Evolutionary conservation across 1,284 basidiomycete genomes (phyloP).

Genomic region (Sporisorium exsertum): DNA sequence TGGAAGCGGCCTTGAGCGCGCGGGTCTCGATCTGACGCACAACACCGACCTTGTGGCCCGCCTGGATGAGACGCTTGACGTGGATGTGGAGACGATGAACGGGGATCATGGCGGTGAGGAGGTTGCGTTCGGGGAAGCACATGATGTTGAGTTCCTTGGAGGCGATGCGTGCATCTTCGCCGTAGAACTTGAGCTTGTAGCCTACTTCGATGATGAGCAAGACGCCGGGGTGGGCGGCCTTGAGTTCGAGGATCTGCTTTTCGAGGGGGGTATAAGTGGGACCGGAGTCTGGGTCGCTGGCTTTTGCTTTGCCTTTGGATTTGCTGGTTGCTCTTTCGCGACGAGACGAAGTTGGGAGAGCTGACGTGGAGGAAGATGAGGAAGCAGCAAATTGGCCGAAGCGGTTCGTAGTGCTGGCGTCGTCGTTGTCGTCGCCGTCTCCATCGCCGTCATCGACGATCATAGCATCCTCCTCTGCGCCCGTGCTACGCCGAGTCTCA

Average conservation of each 20-base stretch:
- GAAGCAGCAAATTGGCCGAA: slow-evolving; percentile 24
- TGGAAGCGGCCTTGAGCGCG: slow-evolving; percentile 84
- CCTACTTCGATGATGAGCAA: slow-evolving; percentile 81
- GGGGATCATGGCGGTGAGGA: slow-evolving; percentile 85
- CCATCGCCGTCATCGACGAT: slow-evolving; percentile 16
- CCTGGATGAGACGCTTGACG: slow-evolving; percentile 81
- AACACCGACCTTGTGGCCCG: slow-evolving; percentile 87
- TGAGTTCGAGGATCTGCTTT: slow-evolving; percentile 64
- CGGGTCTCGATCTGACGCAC: slow-evolving; percentile 92
- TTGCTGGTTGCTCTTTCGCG: slow-evolving; percentile 64
- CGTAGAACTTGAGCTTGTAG: slow-evolving; percentile 78
- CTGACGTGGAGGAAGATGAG: slow-evolving; percentile 8
- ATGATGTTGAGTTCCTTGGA: slow-evolving; percentile 82
- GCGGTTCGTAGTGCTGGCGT: slow-evolving; percentile 11
- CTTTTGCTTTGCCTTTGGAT: slow-evolving; percentile 48
- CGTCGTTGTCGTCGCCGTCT: slow-evolving; percentile 1
- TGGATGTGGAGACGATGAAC: slow-evolving; percentile 84
- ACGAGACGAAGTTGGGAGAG: not conserved
- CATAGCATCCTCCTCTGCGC: slow-evolving; percentile 8
- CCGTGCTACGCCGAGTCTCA: not conserved
- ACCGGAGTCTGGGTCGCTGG: slow-evolving; percentile 36
- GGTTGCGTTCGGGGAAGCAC: slow-evolving; percentile 81
- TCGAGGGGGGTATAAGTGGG: slow-evolving; percentile 71
- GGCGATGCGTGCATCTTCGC: slow-evolving; percentile 88
- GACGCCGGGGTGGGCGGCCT: slow-evolving; percentile 75